Percentiles rank a stretch among this genome's conserved stretches.
Evolutionary conservation across 2,329 filamentous ascomycete species (phyloP).

Genomic region (Exserohilum turcica): DNA sequence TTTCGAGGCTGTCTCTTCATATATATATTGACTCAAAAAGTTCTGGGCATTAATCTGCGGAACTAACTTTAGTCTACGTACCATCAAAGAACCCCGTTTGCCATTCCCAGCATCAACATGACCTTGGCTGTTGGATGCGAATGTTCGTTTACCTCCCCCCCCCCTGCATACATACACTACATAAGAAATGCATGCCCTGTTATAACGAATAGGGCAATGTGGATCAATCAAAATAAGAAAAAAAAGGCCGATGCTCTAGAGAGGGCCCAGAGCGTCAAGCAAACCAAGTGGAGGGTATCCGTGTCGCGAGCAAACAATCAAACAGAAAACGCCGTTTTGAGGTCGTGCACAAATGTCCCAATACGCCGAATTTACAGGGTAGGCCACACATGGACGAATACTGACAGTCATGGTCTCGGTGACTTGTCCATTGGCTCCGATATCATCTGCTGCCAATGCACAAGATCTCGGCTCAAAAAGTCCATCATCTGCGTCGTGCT

Average conservation of each 20-base stretch:
- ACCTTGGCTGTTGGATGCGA: neutral
- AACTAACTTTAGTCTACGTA: neutral
- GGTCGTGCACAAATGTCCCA: neutral
- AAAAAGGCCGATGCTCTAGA: neutral
- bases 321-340: conserved; percentile 24
- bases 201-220: neutral
- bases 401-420: neutral
- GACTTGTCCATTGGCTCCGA: conserved; percentile 38
- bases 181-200: neutral
- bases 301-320: conserved; percentile 19
- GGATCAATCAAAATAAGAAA: conserved; percentile 2
- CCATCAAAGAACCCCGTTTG: neutral
- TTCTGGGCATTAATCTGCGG: neutral
- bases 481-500: conserved; percentile 92
- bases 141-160: conserved; percentile 1
- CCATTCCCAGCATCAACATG: neutral
- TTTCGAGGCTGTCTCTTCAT: too few relatives aligned
- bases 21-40: too few relatives aligned
- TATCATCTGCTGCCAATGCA: conserved; percentile 76
- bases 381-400: neutral
- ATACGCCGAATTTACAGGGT: conserved; percentile 8
- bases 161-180: conserved; percentile 3
- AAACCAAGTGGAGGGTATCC: conserved; percentile 43
- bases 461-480: conserved; percentile 75
- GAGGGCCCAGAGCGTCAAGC: neutral